Evolutionary conservation across 1,139 yeast species (phyloP).

Genomic region (Yamadazyma triangularis): DNA sequence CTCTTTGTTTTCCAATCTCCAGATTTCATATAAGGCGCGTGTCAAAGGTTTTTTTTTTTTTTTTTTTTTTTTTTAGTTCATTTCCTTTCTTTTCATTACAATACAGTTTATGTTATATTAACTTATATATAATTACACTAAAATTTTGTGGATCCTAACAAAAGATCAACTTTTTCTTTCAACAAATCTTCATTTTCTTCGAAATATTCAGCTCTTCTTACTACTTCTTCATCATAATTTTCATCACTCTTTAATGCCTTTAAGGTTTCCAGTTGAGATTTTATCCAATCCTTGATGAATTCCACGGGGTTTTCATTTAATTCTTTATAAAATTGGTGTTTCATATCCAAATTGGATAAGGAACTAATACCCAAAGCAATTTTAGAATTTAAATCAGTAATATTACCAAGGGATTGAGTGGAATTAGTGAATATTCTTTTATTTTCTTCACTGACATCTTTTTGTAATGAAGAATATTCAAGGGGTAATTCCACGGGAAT

Average conservation of each 20-base stretch:
- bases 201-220: conserved; percentile 78
- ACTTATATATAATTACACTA: too few species aligned
- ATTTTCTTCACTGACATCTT: conserved; percentile 35
- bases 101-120: too few species aligned
- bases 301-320: conserved; percentile 73
- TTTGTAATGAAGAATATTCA: conserved; percentile 35
- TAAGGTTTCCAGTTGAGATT: conserved; percentile 70
- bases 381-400: conserved; percentile 55
- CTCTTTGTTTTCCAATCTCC: too few species aligned
- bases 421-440: conserved; percentile 36
- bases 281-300: conserved; percentile 69
- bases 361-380: conserved; percentile 61
- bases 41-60: too few species aligned
- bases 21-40: too few species aligned
- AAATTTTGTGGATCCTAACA: conserved; percentile 41
- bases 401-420: conserved; percentile 42
- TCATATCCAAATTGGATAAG: conserved; percentile 51
- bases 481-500: conserved; percentile 59
- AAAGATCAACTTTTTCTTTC: conserved; percentile 69
- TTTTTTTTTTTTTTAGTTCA: too few species aligned
- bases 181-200: conserved; percentile 63
- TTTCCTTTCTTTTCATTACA: too few species aligned
- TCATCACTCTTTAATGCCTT: conserved; percentile 80
- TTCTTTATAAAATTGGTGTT: conserved; percentile 61
- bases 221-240: conserved; percentile 86